Base-by-base conservation (phyloP, 257 asterid species). In the Solanum gandarillasii region DNA sequence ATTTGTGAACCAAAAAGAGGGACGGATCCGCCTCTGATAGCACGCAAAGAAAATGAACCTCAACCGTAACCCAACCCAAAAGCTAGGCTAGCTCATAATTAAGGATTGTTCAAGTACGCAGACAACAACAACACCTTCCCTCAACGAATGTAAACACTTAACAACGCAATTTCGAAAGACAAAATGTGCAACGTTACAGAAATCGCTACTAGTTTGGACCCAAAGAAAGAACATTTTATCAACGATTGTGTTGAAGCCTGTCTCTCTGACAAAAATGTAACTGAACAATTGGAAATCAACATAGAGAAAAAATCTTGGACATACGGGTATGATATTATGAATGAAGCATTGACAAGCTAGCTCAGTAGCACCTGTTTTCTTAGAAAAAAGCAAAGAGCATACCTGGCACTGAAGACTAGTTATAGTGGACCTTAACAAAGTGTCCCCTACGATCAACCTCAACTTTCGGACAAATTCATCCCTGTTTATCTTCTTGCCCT, bases 391-490 rank as follows among this genome's bases (percentile, higher is more conserved):
- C 27, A 27, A 79, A 52, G 88, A 75, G 2, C 88, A 85, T 87
- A 93, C 98, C 97, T 92, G 91, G 91, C 89, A 7, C 92, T 92
- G 94, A 88, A 94, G 97, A 90, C 92, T 89, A 20, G 95, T 91
- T 87, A 96, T 91, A 5, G 94, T 92, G 31, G 94, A 91, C 94
- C 91, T 92, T 86, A 96, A 88, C 89, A 96, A 65, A 85, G 89
- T 85, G 91, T 96, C 98, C 6, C 99, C 99, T 48, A 94, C 95
- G 76, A 91, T 91, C 89, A 91, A 81, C 95, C 99, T 92, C 92
- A 96, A 73, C 88, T 89, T 94, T 89, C 85, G 91, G 46, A 96
- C 93, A 86, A 96, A 94, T 32, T 91, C 95, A 68, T 91, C 98
- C 78, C 99, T 91, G 73, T 73, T 90, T 41, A 95, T 92, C 94